Evolutionary conservation across 1,284 basidiomycete genomes (phyloP).

Genomic region (Peniophora sp.): DNA sequence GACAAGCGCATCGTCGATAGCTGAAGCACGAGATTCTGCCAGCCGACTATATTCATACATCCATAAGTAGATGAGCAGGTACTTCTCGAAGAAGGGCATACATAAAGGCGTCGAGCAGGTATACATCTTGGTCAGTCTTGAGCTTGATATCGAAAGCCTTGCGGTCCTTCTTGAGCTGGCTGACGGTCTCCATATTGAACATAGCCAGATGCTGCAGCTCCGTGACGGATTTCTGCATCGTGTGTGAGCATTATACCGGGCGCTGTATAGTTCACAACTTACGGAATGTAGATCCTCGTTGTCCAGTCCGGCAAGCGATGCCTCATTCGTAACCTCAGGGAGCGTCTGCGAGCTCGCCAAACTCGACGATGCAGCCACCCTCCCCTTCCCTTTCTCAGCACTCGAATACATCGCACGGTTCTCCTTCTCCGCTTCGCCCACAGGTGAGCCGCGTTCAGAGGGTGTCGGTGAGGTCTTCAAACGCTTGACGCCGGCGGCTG

Average conservation of each 20-base stretch:
- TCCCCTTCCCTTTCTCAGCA: not conserved
- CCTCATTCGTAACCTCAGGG: not conserved
- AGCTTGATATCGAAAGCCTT: slow-evolving; percentile 5
- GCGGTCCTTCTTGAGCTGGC: not conserved
- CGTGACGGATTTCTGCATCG: not conserved
- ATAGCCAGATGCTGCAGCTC: not conserved
- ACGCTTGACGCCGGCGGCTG: not conserved
- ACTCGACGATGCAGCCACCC: not conserved
- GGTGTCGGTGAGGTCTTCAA: not conserved
- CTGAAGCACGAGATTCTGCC: slow-evolving; percentile 3
- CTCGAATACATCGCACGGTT: not conserved
- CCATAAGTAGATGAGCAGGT: not conserved
- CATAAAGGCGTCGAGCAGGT: slow-evolving; percentile 6
- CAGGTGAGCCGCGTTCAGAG: too few species aligned
- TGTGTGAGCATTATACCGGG: not conserved
- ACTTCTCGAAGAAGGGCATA: not conserved
- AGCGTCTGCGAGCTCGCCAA: not conserved
- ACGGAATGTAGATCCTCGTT: not conserved
- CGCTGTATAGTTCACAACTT: not conserved
- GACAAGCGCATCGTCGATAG: slow-evolving; percentile 6
- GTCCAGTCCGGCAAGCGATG: not conserved
- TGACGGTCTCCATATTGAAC: not conserved
- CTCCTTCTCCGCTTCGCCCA: not conserved
- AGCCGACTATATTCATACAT: slow-evolving; percentile 4
- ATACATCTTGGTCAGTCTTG: slow-evolving; percentile 3